Evolutionary conservation across 2,329 filamentous ascomycete genomes (phyloP).

Genomic region (Aspergillus piperis): DNA sequence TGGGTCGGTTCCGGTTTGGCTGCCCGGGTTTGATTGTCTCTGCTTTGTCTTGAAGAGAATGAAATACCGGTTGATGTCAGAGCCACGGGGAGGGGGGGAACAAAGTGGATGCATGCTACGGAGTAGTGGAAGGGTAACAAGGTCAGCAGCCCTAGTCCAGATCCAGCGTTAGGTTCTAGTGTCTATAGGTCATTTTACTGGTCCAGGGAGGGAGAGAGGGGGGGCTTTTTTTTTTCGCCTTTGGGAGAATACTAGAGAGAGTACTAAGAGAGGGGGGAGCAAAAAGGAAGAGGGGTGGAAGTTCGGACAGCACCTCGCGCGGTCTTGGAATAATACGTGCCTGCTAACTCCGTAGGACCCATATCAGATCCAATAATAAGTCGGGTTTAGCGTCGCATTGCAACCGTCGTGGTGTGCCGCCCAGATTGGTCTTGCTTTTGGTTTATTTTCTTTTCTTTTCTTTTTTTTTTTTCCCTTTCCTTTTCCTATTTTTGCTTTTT

Average conservation of each 20-base stretch:
- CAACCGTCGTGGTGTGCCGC: constrained; percentile 29
- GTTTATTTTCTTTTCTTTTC: not conserved
- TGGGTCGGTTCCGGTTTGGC: constrained; percentile 35
- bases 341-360: constrained; percentile 29
- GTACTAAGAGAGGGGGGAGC: not conserved
- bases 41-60: constrained; percentile 28
- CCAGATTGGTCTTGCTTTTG: constrained; percentile 9
- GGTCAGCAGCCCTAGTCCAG: constrained; percentile 23
- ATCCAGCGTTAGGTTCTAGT: constrained; percentile 14
- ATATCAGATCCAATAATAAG: constrained; percentile 41
- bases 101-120: constrained; percentile 35
- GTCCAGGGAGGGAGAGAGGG: constrained; percentile 11
- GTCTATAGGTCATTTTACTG: constrained; percentile 8
- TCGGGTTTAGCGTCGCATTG: constrained; percentile 33
- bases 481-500: constrained; percentile 5
- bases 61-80: constrained; percentile 41
- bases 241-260: no score
- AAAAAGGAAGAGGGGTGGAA: constrained; percentile 16
- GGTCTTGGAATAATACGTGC: constrained; percentile 17
- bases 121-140: constrained; percentile 24
- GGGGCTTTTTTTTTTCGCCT: not conserved
- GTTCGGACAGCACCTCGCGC: constrained; percentile 15
- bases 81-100: constrained; percentile 29
- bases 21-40: constrained; percentile 29
- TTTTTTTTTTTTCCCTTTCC: constrained; percentile 6